Evolutionary conservation across 345 rosid species (phyloP).

Genomic region (Salix koriyanagi): DNA sequence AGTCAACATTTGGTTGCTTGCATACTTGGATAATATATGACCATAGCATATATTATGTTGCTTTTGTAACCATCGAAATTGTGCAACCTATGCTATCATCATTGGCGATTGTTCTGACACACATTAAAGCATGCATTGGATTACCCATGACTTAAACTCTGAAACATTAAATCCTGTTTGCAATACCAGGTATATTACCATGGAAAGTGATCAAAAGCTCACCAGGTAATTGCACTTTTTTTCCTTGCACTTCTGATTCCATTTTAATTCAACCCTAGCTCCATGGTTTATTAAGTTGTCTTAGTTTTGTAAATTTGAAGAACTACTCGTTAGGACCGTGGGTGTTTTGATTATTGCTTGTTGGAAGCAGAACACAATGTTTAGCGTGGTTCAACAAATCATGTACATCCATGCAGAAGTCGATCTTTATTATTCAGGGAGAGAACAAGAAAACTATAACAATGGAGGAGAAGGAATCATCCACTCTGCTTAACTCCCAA

Average conservation of each 20-base stretch:
- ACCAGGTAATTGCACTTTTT: neutral
- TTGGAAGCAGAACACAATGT: no score
- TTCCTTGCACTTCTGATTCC: neutral
- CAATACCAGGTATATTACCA: constrained; percentile 32
- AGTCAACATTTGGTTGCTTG: neutral
- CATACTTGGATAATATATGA: neutral
- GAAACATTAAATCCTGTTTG: neutral
- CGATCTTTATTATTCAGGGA: no score
- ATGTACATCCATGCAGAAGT: no score
- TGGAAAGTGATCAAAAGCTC: constrained; percentile 22
- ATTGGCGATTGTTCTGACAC: neutral
- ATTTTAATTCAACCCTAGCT: neutral
- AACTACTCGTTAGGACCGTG: no score
- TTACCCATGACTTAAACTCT: neutral
- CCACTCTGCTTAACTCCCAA: no score
- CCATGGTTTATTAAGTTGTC: neutral
- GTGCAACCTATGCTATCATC: neutral
- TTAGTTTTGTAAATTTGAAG: no score
- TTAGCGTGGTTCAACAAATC: no score
- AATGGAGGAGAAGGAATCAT: no score
- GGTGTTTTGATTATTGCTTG: no score
- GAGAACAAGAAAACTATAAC: no score
- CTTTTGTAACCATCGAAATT: neutral
- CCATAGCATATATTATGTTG: neutral
- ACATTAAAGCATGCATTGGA: neutral